Percentiles rank a stretch among this genome's conserved stretches.
Conservation (phyloP, 441 rosid genomes). For the Eutrema salsugineum region DNA sequence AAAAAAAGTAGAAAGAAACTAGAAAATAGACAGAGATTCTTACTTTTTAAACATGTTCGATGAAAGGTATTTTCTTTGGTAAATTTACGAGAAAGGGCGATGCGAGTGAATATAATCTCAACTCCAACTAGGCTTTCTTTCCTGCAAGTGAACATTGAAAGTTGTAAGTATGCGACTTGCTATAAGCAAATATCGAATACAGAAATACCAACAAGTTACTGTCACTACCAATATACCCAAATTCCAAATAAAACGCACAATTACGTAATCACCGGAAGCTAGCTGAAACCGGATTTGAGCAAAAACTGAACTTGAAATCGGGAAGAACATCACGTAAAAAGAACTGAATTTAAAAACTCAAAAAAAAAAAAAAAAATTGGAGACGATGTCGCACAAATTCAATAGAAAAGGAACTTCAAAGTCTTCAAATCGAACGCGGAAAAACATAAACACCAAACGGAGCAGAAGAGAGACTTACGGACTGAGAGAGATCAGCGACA, state of each 20-base stretch:
- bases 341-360: background rate
- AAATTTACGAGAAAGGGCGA: background rate
- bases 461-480: slow-evolving; percentile 1
- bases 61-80: background rate
- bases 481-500: background rate
- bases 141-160: slow-evolving; percentile 8
- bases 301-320: background rate
- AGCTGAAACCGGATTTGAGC: background rate
- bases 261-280: background rate
- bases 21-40: slow-evolving; percentile 5
- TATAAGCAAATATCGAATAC: too few species aligned
- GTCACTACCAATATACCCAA: background rate
- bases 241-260: background rate
- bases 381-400: background rate
- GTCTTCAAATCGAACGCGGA: background rate
- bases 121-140: background rate
- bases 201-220: background rate
- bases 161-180: background rate
- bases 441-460: background rate
- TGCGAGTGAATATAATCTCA: background rate
- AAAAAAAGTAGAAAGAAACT: background rate
- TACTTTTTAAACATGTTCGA: slow-evolving; percentile 33
- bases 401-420: background rate
- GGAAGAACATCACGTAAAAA: background rate
- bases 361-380: background rate